Percentiles rank a stretch among this genome's conserved stretches.
Evolutionary conservation across 2,329 filamentous ascomycete genomes (phyloP).

Genomic region (Sporothrix sp.): DNA sequence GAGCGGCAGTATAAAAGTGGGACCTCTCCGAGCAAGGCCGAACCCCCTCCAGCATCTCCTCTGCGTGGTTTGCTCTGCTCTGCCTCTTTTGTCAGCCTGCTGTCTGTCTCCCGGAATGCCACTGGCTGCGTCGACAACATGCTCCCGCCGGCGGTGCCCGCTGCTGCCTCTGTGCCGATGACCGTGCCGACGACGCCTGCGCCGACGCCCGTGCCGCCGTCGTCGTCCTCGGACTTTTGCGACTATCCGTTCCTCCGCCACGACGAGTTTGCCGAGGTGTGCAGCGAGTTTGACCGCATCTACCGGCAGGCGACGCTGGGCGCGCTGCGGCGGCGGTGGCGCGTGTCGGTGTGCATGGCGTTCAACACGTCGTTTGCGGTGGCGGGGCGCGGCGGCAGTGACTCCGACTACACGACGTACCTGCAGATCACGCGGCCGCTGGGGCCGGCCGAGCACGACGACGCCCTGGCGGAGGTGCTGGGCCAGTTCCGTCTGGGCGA

Average conservation of each 20-base stretch:
- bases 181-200: too few species aligned
- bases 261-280: constrained; percentile 56
- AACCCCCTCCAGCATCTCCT: too few species aligned
- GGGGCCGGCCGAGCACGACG: constrained; percentile 27
- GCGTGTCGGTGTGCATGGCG: constrained; percentile 42
- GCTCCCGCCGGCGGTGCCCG: too few species aligned
- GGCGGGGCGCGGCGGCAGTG: constrained; percentile 30
- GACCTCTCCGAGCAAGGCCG: too few species aligned
- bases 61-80: too few species aligned
- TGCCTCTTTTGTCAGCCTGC: too few species aligned
- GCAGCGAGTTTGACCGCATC: constrained; percentile 49
- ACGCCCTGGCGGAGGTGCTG: constrained; percentile 37
- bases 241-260: constrained; percentile 52
- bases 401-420: constrained; percentile 41
- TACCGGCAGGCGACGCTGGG: constrained; percentile 52
- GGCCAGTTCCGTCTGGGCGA: constrained; percentile 34
- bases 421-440: constrained; percentile 48
- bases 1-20: too few species aligned
- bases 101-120: too few species aligned
- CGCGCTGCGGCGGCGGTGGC: constrained; percentile 43
- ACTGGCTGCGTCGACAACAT: too few species aligned
- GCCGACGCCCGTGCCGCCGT: neutral
- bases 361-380: constrained; percentile 37
- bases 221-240: constrained; percentile 27
- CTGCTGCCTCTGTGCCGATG: too few species aligned